Conservation (phyloP, 768 basidiomycete genomes). For the Lentinula boryana region DNA sequence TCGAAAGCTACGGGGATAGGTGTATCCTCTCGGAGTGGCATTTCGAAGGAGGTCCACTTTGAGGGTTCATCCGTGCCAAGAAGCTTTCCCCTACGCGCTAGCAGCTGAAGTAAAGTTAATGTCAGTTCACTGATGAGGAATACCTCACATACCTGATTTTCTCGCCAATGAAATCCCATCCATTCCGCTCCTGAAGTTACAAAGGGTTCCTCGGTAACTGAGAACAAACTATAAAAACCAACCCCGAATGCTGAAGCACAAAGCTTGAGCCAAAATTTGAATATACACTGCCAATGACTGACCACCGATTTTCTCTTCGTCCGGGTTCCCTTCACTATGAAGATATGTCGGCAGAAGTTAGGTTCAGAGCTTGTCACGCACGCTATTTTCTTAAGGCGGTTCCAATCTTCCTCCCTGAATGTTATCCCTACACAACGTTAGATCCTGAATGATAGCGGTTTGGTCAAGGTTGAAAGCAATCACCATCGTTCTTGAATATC, state of each 20-base stretch:
- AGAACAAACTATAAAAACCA: conserved; percentile 80
- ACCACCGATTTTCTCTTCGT: conserved; percentile 84
- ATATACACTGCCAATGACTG: not conserved
- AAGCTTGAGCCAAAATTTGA: not conserved
- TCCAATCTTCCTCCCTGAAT: conserved; percentile 88
- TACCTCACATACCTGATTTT: not conserved
- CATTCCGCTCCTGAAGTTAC: conserved; percentile 69
- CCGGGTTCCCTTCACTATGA: conserved; percentile 82
- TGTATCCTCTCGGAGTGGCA: conserved; percentile 76
- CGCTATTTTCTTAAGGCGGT: conserved; percentile 83
- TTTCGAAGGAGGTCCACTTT: conserved; percentile 85
- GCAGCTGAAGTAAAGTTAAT: conserved; percentile 88
- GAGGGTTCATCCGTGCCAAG: conserved; percentile 31
- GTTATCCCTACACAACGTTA: conserved; percentile 74
- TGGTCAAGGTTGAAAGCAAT: not conserved
- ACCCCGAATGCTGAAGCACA: conserved; percentile 65
- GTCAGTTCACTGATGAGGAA: conserved; percentile 86
- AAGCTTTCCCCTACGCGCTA: conserved; percentile 72
- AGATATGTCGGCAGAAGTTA: not conserved
- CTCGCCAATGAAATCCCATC: conserved; percentile 13
- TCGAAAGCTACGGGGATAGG: conserved; percentile 83
- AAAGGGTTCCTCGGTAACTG: conserved; percentile 78
- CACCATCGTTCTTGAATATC: conserved; percentile 82
- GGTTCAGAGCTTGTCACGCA: conserved; percentile 1
- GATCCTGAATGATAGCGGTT: conserved; percentile 44